Base-by-base conservation (phyloP, 225 moss, liverwort and hornwort species). In the Marchantia polymorpha region DNA sequence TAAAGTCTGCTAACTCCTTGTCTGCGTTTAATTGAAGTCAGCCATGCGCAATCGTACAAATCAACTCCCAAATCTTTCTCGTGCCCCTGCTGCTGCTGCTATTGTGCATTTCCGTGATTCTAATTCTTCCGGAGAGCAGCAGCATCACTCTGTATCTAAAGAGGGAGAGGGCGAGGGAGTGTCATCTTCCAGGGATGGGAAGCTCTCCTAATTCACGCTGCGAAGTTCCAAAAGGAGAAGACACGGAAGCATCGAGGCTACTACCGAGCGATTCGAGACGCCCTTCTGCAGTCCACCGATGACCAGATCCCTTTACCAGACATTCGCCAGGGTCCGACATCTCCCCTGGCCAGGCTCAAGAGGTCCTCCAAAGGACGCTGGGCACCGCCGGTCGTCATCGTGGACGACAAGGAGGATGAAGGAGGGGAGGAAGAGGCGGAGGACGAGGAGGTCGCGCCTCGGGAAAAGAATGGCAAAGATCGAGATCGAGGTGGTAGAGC, bases 171-270 rank as follows among this genome's bases (percentile, higher is more conserved):
- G 39, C 56, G 9, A 56, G 56, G 56, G 13, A 56, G 14, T 56
- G 56, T 2, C 56, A 56, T 56, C 0, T 56, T 8, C 0, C 82
- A 96, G 84, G 96, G 93, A 8, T 91, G 93, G 90, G 91, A 92
- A 12, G 96, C 93, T 8, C 90, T 96, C 13, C 90, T 96, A 64
- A 91, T 96, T 70, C 96, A 96, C 46, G 90, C 92, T 26, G 90
- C 92, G 27, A 96, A 92, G 76, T 96, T 88, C 82, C 91, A 84
- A 69, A 96, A 96, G 68, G 90, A 94, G 30, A 90, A 91, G 80
- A 85, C 88, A 3, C 90, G 83, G 80, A 89, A 96, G 74, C 96
- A 96, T 77, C 88, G 96, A 8, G 93, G 93, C 9, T 96, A 96
- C 88, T 91, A 85, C 58, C 89, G 91, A 17, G 96, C 93, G 23